phyloP scores from a whole-genome alignment of 192 early-diverging fungal species.

The Backusella morwellensis region DNA sequence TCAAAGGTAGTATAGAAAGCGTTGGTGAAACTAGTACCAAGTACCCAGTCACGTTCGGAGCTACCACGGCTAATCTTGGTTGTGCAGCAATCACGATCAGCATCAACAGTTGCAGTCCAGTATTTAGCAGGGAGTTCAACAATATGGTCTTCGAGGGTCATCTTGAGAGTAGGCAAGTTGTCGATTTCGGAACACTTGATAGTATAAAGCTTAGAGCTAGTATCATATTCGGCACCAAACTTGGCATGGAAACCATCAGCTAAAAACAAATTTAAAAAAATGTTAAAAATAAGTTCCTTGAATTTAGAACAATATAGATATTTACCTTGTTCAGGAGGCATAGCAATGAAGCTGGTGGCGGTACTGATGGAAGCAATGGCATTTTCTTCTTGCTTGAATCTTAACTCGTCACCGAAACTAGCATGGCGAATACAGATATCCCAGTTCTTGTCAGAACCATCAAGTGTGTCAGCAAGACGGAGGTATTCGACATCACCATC shows the following conservation, averaged over 20 bases:
- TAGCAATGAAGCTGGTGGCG: constrained; percentile 27
- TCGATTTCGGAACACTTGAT: constrained; percentile 33
- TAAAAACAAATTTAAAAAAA: neutral
- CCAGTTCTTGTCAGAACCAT: constrained; percentile 27
- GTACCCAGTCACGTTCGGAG: constrained; percentile 31
- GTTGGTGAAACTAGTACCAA: constrained; percentile 31
- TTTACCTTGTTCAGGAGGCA: constrained; percentile 24
- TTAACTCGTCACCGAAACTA: constrained; percentile 20
- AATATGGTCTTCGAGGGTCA: constrained; percentile 18
- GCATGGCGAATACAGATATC: constrained; percentile 31
- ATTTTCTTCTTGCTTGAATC: constrained; percentile 16
- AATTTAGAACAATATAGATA: neutral
- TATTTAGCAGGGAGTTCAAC: constrained; percentile 32
- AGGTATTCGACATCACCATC: constrained; percentile 23
- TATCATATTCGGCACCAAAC: constrained; percentile 24
- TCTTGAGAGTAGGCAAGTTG: constrained; percentile 23
- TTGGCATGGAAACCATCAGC: constrained; percentile 33
- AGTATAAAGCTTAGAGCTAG: constrained; percentile 18
- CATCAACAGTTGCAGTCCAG: constrained; percentile 32
- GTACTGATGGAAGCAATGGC: constrained; percentile 37
- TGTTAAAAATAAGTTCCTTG: neutral
- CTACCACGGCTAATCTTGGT: constrained; percentile 22
- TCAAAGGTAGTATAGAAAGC: constrained; percentile 38
- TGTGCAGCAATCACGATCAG: constrained; percentile 25
- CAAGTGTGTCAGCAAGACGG: neutral